Evolutionary conservation across 495 filamentous ascomycete species (phyloP).

Genomic region (Penicillium paxilli): DNA sequence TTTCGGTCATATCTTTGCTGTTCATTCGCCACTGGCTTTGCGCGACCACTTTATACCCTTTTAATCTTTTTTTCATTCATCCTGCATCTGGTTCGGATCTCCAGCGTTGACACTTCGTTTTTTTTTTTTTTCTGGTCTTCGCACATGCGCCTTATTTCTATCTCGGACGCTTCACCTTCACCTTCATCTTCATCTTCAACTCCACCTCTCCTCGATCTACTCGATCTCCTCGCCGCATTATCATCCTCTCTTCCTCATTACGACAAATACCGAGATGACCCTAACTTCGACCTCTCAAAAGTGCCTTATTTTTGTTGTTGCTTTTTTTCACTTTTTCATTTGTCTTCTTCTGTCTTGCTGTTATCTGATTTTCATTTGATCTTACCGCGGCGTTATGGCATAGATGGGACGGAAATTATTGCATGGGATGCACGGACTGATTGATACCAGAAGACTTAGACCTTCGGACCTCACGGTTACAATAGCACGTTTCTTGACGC

Average conservation of each 20-base stretch:
- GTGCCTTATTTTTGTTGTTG: constrained; percentile 24
- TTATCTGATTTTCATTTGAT: constrained; percentile 21
- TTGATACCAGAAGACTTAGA: constrained; percentile 50
- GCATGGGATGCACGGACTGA: constrained; percentile 45
- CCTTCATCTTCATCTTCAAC: too few species aligned
- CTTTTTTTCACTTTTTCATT: constrained; percentile 8
- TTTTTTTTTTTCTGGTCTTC: constrained; percentile 10
- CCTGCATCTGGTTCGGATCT: constrained; percentile 29
- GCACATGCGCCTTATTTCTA: constrained; percentile 13
- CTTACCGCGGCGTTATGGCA: constrained; percentile 38
- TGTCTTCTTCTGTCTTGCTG: constrained; percentile 13
- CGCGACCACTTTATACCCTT: constrained; percentile 35
- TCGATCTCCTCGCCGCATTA: too few species aligned
- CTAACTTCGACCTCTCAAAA: constrained; percentile 35
- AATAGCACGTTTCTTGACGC: constrained; percentile 27
- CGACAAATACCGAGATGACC: constrained; percentile 27
- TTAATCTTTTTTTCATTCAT: constrained; percentile 36
- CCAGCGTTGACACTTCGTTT: constrained; percentile 23
- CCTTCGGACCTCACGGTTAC: constrained; percentile 44
- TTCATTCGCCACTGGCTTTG: constrained; percentile 22
- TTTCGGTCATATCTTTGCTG: constrained; percentile 21
- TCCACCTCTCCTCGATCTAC: constrained; percentile 1
- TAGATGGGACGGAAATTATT: constrained; percentile 43
- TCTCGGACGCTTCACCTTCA: too few species aligned
- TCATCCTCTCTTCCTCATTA: constrained; percentile 21